Base-by-base conservation (phyloP, 163 green algal genomes). In the Volvox carteri region DNA sequence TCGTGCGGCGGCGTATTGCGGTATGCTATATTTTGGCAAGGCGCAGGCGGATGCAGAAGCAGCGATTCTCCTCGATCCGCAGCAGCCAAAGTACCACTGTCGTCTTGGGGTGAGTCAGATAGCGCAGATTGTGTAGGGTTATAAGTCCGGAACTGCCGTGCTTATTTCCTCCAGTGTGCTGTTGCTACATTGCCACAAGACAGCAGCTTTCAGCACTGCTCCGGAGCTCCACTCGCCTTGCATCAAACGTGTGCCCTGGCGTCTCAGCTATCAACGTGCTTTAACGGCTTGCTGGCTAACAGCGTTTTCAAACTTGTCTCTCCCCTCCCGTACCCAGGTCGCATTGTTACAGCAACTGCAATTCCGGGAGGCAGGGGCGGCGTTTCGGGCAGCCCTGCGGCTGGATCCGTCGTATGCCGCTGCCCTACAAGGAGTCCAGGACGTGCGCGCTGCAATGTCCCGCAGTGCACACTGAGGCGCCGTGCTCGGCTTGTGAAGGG, bases 1-100 rank as follows among this genome's bases (percentile, higher is more conserved):
- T 78, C 93, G 92, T n/a, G 90, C 92, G 0, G 93, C 93, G 48
- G 92, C 93, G 41, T 90, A 92, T 23, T 86, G 85, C 44, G 87
- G 78, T 28, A 80, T 94, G 81, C 78, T 54, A 44, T 88, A 90
- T 52, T 95, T 75, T 60, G 90, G 92, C 21, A 91, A 91, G 50
- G 91, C 89, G 3, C 78, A 94, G 52, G 84, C 90, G 19, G 93
- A 95, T 77, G 93, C 93, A 1, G 78, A 90, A 74, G 81, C 83
- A 58, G 88, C 68, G 1, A 58, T 85, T 1, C 65, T 74, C n/a
- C 76, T 92, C 83, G 83, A 90, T 14, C 83, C 83, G 18, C 30
- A 33, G 33, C 67, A 86, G 25, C 73, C 76, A 74, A 92, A 92
- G 84, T 86, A 73, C 37, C 76, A 77, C 50, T 90, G 50, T 39